A percentile compares a stretch with the other conserved stretches of the same genome.
phyloP scores from a whole-genome alignment of 805 yeast genomes.

The Zygosaccharomyces siamensis region DNA sequence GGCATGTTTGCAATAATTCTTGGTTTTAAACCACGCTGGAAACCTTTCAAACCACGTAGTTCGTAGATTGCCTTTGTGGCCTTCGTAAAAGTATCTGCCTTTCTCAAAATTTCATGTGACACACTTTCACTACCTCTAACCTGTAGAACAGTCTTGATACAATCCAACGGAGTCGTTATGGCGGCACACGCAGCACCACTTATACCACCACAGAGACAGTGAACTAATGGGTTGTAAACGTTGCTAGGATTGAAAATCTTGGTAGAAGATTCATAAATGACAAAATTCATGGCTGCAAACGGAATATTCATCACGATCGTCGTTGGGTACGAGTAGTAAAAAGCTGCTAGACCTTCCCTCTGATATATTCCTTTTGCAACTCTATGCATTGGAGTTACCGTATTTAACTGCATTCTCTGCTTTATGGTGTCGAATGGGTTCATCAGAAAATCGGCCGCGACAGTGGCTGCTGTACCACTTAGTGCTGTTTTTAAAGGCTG shows the following conservation, averaged over 20 bases:
- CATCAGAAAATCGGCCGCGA: conserved; percentile 93
- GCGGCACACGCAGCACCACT: conserved; percentile 97
- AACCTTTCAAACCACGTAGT: conserved; percentile 60
- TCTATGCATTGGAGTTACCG: conserved; percentile 24
- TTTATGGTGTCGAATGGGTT: conserved; percentile 94
- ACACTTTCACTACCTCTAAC: conserved; percentile 55
- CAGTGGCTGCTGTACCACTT: conserved; percentile 89
- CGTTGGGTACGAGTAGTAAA: conserved; percentile 90
- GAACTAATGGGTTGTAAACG: conserved; percentile 80
- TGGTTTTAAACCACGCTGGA: conserved; percentile 81
- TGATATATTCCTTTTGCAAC: conserved; percentile 43
- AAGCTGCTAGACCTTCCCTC: conserved; percentile 70
- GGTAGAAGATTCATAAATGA: conserved; percentile 83
- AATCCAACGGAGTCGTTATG: conserved; percentile 88
- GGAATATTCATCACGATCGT: conserved; percentile 90
- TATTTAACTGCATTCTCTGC: conserved; percentile 80
- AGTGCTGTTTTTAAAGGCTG: conserved; percentile 80
- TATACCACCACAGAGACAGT: conserved; percentile 87
- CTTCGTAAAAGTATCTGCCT: conserved; percentile 59
- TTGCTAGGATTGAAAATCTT: conserved; percentile 72
- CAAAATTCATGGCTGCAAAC: conserved; percentile 90
- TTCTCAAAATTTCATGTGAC: conserved; percentile 39
- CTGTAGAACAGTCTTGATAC: conserved; percentile 85
- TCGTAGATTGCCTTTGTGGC: conserved; percentile 67
- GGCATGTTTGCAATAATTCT: conserved; percentile 92